Evolutionary conservation across 176 grass and related monocot genomes (phyloP).

Genomic region (Triticum timopheevii): DNA sequence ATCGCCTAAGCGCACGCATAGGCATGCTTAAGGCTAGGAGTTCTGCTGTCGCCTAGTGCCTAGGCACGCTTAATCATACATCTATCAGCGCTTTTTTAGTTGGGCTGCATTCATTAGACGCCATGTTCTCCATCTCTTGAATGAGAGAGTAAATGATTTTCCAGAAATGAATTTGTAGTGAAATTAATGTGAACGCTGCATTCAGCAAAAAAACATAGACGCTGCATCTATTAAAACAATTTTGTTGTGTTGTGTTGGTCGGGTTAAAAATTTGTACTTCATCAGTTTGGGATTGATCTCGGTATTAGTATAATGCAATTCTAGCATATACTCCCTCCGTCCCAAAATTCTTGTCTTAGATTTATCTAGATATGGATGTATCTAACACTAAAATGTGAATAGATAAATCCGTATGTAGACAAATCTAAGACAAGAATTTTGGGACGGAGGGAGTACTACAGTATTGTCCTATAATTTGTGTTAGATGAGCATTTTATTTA

Average conservation of each 20-base stretch:
- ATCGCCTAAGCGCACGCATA: not conserved
- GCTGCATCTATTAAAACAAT: not conserved
- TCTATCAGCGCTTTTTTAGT: not conserved
- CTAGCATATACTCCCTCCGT: not conserved
- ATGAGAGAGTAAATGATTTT: not conserved
- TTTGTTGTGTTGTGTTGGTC: not conserved
- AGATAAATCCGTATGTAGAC: too few species aligned
- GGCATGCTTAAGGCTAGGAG: not conserved
- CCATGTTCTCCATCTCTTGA: not conserved
- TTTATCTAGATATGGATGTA: too few species aligned
- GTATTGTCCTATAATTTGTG: not conserved
- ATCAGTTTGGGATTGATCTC: not conserved
- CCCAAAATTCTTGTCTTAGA: too few species aligned
- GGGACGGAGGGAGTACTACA: not conserved
- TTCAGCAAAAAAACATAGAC: not conserved
- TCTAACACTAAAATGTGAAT: too few species aligned
- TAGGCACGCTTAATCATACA: not conserved
- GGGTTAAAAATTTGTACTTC: not conserved
- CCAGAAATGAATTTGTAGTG: not conserved
- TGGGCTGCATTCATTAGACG: not conserved
- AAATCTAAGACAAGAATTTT: too few species aligned
- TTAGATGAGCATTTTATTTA: constrained; percentile 3
- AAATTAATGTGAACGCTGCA: not conserved
- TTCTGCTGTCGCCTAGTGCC: too few species aligned
- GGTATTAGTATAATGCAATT: not conserved